A percentile compares a stretch with the other conserved stretches of the same genome.
Evolutionary conservation across 768 basidiomycete genomes (phyloP).

Genomic region (Daedalea quercina): DNA sequence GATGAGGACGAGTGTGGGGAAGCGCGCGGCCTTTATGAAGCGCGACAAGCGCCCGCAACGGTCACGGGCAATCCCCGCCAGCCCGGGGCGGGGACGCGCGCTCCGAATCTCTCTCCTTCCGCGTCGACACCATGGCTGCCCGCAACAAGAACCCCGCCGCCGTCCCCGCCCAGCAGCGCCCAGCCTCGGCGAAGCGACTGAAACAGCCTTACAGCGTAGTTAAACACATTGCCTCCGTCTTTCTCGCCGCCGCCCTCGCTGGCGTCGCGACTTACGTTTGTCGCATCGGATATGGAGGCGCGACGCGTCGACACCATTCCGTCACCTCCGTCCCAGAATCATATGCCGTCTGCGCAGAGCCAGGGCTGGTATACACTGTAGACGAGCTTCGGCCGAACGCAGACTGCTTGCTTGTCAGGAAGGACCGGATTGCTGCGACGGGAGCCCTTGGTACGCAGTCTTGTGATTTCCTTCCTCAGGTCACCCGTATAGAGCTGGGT

Average conservation of each 20-base stretch:
- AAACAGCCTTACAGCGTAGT: not conserved
- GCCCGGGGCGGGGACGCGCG: no score
- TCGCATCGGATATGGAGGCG: not conserved
- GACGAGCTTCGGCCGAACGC: constrained; percentile 43
- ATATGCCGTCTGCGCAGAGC: constrained; percentile 55
- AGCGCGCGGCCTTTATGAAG: not conserved
- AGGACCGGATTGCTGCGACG: constrained; percentile 37
- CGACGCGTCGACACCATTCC: not conserved
- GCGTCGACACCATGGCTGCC: not conserved
- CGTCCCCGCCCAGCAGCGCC: not conserved
- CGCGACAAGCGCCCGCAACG: not conserved
- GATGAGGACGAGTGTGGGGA: not conserved
- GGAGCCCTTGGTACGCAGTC: constrained; percentile 41
- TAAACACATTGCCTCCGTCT: constrained; percentile 7
- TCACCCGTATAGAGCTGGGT: not conserved
- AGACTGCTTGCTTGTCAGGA: constrained; percentile 54
- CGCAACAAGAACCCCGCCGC: not conserved
- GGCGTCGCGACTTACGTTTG: constrained; percentile 9
- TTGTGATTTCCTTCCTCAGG: not conserved
- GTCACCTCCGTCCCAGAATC: constrained; percentile 14
- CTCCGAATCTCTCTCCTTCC: not conserved
- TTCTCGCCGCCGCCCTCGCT: constrained; percentile 11
- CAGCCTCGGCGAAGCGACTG: not conserved
- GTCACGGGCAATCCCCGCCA: not conserved
- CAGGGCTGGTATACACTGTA: constrained; percentile 62